Evolutionary conservation across 768 basidiomycete genomes (phyloP).

Genomic region (Leccinum olivaceopallidum): DNA sequence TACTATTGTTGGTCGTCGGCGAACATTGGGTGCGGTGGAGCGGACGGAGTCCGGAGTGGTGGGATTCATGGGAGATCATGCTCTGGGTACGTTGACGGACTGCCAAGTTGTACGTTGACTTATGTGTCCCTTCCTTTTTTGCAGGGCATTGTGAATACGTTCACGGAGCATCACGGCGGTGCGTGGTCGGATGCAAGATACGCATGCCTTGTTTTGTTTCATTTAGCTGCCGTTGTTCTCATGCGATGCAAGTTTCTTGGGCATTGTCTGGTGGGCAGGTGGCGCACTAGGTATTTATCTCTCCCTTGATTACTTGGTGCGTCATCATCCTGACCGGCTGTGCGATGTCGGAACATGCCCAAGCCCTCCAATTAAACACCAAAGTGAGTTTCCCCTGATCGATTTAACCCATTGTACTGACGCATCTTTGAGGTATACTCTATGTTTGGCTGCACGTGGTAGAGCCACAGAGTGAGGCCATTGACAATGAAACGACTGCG

Average conservation of each 20-base stretch:
- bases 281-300: conserved; percentile 90
- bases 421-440: conserved; percentile 61
- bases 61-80: conserved; percentile 72
- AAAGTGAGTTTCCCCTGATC: conserved; percentile 44
- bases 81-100: conserved; percentile 46
- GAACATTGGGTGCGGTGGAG: conserved; percentile 74
- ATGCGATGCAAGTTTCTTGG: conserved; percentile 49
- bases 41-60: conserved; percentile 77
- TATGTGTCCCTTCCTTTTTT: not conserved
- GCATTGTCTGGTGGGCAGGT: conserved; percentile 76
- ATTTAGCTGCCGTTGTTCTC: not conserved
- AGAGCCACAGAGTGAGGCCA: conserved; percentile 90
- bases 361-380: conserved; percentile 82
- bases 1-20: conserved; percentile 74
- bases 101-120: not conserved
- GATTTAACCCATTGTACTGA: not conserved
- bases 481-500: conserved; percentile 77
- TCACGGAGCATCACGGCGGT: conserved; percentile 85
- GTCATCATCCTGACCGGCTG: conserved; percentile 78
- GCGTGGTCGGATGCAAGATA: conserved; percentile 92
- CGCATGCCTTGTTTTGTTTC: conserved; percentile 46
- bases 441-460: conserved; percentile 83
- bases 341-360: conserved; percentile 90
- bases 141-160: conserved; percentile 71
- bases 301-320: conserved; percentile 71